Evolutionary conservation across 805 yeast genomes (phyloP).

Genomic region (Starmerella apicola): DNA sequence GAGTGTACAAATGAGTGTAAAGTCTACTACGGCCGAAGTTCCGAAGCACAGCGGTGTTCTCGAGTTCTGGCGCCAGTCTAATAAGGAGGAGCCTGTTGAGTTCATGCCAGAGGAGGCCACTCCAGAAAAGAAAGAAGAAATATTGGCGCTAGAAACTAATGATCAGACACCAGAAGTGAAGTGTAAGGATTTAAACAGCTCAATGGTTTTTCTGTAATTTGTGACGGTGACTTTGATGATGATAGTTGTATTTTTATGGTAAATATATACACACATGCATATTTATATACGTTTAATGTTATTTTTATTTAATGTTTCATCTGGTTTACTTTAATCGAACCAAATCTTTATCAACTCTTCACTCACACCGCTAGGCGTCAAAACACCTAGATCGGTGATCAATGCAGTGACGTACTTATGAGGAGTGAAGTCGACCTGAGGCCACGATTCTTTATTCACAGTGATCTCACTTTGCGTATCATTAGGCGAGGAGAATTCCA

Average conservation of each 20-base stretch:
- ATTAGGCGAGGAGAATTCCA: constrained; percentile 30
- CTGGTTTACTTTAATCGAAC: constrained; percentile 57
- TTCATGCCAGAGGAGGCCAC: constrained; percentile 1
- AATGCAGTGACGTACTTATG: constrained; percentile 91
- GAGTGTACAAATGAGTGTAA: constrained; percentile 68
- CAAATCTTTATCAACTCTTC: constrained; percentile 96
- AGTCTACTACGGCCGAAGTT: constrained; percentile 43
- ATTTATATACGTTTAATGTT: neutral
- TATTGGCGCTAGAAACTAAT: neutral
- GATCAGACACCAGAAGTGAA: neutral
- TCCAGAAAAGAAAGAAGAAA: neutral
- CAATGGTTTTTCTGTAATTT: neutral
- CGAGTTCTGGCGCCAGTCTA: constrained; percentile 47
- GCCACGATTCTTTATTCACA: constrained; percentile 30
- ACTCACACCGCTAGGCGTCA: constrained; percentile 96
- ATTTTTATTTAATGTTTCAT: neutral
- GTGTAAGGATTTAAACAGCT: neutral
- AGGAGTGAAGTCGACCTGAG: constrained; percentile 82
- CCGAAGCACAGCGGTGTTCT: constrained; percentile 62
- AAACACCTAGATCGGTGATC: constrained; percentile 89
- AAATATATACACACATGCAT: neutral
- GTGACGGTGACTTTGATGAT: neutral
- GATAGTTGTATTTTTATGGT: neutral
- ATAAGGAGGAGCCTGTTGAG: constrained; percentile 41
- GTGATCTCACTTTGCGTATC: constrained; percentile 17